phyloP scores from a whole-genome alignment of 2,329 filamentous ascomycete genomes.

The Calonectria leucothoes region DNA sequence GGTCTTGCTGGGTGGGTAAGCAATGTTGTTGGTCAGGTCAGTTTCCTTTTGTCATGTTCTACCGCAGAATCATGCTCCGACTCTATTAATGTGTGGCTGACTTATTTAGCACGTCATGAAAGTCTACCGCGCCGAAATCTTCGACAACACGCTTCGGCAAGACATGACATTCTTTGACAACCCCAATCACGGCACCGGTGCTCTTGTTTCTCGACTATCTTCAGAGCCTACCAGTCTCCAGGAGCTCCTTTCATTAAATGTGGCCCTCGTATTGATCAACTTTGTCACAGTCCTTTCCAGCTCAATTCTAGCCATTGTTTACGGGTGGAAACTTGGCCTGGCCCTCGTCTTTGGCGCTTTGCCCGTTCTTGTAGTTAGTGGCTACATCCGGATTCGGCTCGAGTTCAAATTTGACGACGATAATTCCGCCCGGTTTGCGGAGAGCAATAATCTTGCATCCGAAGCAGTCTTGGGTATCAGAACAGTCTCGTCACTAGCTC shows the following conservation, averaged over 20 bases:
- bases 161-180: slow-evolving; percentile 62
- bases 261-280: slow-evolving; percentile 60
- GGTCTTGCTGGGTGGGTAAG: slow-evolving; percentile 49
- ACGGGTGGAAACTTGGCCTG: slow-evolving; percentile 63
- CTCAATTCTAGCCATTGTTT: slow-evolving; percentile 57
- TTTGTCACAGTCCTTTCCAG: slow-evolving; percentile 58
- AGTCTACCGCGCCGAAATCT: slow-evolving; percentile 52
- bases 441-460: slow-evolving; percentile 60
- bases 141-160: slow-evolving; percentile 65
- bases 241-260: slow-evolving; percentile 62
- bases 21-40: slow-evolving; percentile 51
- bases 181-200: slow-evolving; percentile 50
- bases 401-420: slow-evolving; percentile 59
- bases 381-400: slow-evolving; percentile 61
- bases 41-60: background rate
- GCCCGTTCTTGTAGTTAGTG: slow-evolving; percentile 56
- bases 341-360: slow-evolving; percentile 59
- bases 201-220: slow-evolving; percentile 51
- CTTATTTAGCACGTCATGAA: slow-evolving; percentile 44
- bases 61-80: no score
- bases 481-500: slow-evolving; percentile 60
- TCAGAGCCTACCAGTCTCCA: slow-evolving; percentile 59
- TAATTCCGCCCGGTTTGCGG: slow-evolving; percentile 56
- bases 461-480: slow-evolving; percentile 62
- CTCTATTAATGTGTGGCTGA: background rate